Conservation (phyloP, 768 basidiomycete species). For the Phlegmacium glaucopus region DNA sequence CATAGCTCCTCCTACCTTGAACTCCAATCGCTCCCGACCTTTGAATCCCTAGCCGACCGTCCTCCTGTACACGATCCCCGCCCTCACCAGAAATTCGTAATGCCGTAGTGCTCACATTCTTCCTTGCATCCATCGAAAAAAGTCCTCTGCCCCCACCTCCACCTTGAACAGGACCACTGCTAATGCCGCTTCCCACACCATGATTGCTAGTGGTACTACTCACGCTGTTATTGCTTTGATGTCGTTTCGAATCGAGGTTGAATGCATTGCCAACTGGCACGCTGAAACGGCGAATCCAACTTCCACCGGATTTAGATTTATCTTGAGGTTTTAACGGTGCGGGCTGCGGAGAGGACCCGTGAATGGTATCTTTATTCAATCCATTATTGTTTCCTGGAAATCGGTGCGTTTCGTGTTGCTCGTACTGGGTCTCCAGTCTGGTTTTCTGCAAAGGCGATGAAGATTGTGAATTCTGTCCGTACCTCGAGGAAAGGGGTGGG, state of each 20-base stretch:
- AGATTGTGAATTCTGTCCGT: conserved; percentile 18
- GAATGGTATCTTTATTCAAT: no score
- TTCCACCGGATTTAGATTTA: conserved; percentile 43
- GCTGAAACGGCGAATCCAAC: conserved; percentile 76
- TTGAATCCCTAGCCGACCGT: conserved; percentile 40
- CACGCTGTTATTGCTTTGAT: conserved; percentile 24
- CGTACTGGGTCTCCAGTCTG: conserved; percentile 22
- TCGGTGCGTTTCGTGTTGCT: conserved; percentile 12
- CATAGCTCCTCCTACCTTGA: conserved; percentile 35
- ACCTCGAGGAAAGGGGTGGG: conserved; percentile 1
- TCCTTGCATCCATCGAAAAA: conserved; percentile 46
- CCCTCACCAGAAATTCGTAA: conserved; percentile 23
- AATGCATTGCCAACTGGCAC: conserved; percentile 68
- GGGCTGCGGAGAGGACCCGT: conserved; percentile 22
- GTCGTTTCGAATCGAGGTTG: conserved; percentile 51
- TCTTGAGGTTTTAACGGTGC: conserved; percentile 28
- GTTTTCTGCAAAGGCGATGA: conserved; percentile 19
- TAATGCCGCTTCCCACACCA: conserved; percentile 25
- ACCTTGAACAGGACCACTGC: conserved; percentile 15
- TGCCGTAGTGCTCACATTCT: conserved; percentile 43
- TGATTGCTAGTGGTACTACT: conserved; percentile 16
- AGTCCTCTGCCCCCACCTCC: conserved; percentile 23
- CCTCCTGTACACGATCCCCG: conserved; percentile 36
- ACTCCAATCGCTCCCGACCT: conserved; percentile 32
- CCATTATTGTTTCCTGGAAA: conserved; percentile 9